Percentiles rank a stretch among this genome's conserved stretches.
phyloP scores from a whole-genome alignment of 345 rosid genomes.

The Geranium rotundifolium region DNA sequence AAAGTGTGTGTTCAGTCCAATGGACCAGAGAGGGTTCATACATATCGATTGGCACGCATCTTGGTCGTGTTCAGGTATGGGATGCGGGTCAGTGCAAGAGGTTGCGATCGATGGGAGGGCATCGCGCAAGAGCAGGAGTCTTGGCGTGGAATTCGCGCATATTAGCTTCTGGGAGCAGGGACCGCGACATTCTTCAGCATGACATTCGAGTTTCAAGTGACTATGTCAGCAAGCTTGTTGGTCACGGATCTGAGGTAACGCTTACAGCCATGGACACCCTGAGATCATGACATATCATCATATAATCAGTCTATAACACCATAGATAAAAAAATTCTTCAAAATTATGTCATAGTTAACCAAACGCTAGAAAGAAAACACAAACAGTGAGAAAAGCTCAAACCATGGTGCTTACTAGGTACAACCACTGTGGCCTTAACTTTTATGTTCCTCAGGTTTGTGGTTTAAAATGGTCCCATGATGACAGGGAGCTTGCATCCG shows the following conservation, averaged over 20 bases:
- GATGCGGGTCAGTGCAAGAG: constrained; percentile 81
- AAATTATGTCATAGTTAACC: too few species aligned
- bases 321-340: too few species aligned
- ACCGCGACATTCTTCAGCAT: constrained; percentile 83
- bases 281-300: too few species aligned
- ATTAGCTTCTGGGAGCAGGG: constrained; percentile 90
- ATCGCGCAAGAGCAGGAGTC: constrained; percentile 90
- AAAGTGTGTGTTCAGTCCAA: constrained; percentile 76
- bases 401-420: too few species aligned
- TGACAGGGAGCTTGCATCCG: constrained; percentile 96
- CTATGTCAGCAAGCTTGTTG: constrained; percentile 60
- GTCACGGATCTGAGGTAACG: constrained; percentile 71
- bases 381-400: too few species aligned
- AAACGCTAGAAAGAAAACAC: too few species aligned
- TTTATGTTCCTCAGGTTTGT: constrained; percentile 26
- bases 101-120: constrained; percentile 86
- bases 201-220: constrained; percentile 81
- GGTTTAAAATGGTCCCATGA: constrained; percentile 96
- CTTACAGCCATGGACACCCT: too few species aligned
- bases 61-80: constrained; percentile 98
- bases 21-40: constrained; percentile 96
- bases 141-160: constrained; percentile 90
- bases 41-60: constrained; percentile 76
- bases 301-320: too few species aligned
- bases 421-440: too few species aligned